Percentiles rank a stretch among this genome's conserved stretches.
phyloP scores from a whole-genome alignment of 192 early-diverging fungal genomes.

The Coemansia sp. region DNA sequence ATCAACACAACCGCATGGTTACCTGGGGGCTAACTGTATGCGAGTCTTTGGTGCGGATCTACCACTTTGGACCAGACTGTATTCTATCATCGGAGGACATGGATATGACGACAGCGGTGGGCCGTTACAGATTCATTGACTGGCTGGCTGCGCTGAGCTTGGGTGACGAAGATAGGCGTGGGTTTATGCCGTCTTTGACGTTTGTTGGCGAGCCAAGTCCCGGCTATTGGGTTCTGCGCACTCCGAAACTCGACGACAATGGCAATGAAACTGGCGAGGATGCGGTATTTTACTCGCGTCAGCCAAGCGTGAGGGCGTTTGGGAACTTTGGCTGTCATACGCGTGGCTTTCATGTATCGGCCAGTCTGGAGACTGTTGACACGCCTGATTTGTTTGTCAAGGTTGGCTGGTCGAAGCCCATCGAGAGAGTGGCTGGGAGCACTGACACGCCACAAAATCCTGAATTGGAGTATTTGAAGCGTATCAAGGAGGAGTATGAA shows the following conservation, averaged over 20 bases:
- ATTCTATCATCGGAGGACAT: neutral
- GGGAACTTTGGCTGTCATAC: neutral
- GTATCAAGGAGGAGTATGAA: neutral
- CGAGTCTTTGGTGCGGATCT: neutral
- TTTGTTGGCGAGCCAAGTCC: neutral
- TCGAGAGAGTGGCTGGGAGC: neutral
- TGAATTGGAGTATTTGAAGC: neutral
- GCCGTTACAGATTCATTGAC: neutral
- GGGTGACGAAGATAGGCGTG: neutral
- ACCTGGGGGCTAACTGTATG: neutral
- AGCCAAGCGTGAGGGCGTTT: neutral
- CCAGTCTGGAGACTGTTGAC: neutral
- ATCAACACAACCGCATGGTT: neutral
- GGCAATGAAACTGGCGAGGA: neutral
- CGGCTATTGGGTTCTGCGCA: neutral
- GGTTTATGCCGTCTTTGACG: neutral
- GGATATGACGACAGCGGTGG: neutral
- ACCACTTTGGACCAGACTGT: neutral
- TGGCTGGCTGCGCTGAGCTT: neutral
- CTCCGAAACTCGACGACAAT: neutral
- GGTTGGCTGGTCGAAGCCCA: neutral
- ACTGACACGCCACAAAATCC: neutral
- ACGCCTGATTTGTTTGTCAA: neutral
- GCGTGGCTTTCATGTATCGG: neutral
- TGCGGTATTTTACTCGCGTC: neutral